These are phyloP conservation scores for Coemansia sp. DNA, from an alignment of 192 early-diverging fungal species.

Conservation along the genomic window DNA sequence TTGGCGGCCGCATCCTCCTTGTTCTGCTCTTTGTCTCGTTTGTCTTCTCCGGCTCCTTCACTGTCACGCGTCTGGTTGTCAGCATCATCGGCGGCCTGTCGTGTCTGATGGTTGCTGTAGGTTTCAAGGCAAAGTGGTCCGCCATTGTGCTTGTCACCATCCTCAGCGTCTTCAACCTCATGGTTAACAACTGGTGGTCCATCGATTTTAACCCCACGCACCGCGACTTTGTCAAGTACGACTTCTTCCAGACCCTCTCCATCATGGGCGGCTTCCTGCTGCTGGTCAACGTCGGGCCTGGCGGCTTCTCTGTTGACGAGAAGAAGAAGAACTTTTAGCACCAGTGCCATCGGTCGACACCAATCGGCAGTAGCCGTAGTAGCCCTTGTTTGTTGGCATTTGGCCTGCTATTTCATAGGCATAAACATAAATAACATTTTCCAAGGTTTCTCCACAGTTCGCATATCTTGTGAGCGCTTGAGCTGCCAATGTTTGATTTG, in stretches of 20 bases:
- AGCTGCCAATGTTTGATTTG: not conserved
- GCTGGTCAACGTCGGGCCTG: constrained; percentile 87
- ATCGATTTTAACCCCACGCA: constrained; percentile 77
- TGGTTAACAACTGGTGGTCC: constrained; percentile 97
- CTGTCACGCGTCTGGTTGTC: constrained; percentile 67
- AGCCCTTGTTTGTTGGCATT: too few species aligned
- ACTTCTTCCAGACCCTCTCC: constrained; percentile 97
- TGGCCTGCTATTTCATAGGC: too few species aligned
- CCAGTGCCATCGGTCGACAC: too few species aligned
- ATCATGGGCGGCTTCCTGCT: constrained; percentile 96
- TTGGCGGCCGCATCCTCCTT: constrained; percentile 89
- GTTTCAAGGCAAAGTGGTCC: constrained; percentile 97
- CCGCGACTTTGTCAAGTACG: constrained; percentile 93
- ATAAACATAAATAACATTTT: too few species aligned
- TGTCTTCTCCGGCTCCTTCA: constrained; percentile 82
- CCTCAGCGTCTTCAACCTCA: constrained; percentile 84
- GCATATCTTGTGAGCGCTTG: constrained; percentile 2
- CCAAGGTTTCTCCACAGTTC: not conserved
- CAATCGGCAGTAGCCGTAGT: too few species aligned
- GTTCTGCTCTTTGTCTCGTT: constrained; percentile 92
- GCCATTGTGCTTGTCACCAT: constrained; percentile 92
- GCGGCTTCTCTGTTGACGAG: constrained; percentile 92
- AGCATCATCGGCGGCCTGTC: constrained; percentile 76
- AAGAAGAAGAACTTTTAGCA: constrained; percentile 93
- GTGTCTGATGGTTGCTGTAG: constrained; percentile 93